Conservation (phyloP, 2,329 filamentous ascomycete species). For the Arthrobotrys conoides region DNA sequence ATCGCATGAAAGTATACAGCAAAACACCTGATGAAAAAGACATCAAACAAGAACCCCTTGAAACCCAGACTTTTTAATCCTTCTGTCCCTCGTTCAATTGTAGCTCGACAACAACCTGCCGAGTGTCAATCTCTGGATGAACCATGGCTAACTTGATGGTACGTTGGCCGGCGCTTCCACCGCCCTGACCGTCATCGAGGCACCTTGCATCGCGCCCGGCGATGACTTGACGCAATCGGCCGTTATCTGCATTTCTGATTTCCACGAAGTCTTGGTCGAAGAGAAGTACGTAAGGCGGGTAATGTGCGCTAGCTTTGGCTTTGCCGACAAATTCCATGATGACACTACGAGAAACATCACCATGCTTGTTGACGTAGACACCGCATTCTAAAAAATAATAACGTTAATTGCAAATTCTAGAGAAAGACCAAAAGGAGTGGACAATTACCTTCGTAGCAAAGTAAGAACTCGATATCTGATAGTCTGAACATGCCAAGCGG, state of each 20-base stretch:
- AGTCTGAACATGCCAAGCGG: conserved; percentile 97
- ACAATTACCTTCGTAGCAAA: conserved; percentile 79
- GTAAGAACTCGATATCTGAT: conserved; percentile 89
- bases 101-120: conserved; percentile 92
- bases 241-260: conserved; percentile 96
- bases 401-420: conserved; percentile 1
- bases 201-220: conserved; percentile 90
- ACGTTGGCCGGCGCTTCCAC: conserved; percentile 74
- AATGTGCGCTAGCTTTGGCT: conserved; percentile 87
- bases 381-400: conserved; percentile 77
- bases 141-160: conserved; percentile 96
- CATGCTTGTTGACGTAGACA: conserved; percentile 98
- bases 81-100: conserved; percentile 88
- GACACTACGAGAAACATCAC: conserved; percentile 91
- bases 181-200: conserved; percentile 84
- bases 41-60: conserved; percentile 9
- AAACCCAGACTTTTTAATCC: conserved; percentile 66
- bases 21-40: conserved; percentile 20
- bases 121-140: conserved; percentile 86
- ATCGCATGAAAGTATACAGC: conserved; percentile 18
- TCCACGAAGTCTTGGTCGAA: conserved; percentile 98
- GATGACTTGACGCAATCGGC: conserved; percentile 92
- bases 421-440: background rate
- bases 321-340: conserved; percentile 99
- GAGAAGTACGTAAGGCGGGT: conserved; percentile 89